phyloP scores from a whole-genome alignment of 1,284 basidiomycete species.

The Papiliotrema fonsecae region DNA sequence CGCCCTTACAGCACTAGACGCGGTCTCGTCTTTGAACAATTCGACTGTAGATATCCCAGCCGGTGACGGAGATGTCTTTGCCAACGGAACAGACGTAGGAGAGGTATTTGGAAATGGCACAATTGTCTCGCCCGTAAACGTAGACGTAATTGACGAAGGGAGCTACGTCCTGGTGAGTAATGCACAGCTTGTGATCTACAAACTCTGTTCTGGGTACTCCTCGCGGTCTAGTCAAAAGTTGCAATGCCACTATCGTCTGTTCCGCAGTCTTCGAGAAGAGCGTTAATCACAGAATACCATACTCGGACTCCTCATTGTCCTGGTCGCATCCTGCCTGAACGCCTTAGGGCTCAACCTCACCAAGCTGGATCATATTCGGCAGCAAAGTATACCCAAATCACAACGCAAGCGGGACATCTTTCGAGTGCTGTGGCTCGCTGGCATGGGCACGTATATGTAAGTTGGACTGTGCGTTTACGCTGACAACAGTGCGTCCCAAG shows the following conservation, averaged over 20 bases:
- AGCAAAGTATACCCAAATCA: slow-evolving; percentile 37
- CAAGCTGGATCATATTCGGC: slow-evolving; percentile 46
- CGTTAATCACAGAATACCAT: slow-evolving; percentile 37
- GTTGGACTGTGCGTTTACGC: slow-evolving; percentile 7
- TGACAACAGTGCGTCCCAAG: slow-evolving; percentile 39
- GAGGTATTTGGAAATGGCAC: not conserved
- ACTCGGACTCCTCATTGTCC: slow-evolving; percentile 47
- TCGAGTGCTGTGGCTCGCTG: slow-evolving; percentile 45
- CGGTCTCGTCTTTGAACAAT: not conserved
- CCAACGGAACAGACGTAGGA: not conserved
- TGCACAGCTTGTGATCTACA: not conserved
- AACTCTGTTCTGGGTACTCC: too few relatives aligned
- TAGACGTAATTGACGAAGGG: not conserved
- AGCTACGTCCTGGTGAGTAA: slow-evolving; percentile 7
- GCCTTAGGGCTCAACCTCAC: slow-evolving; percentile 48
- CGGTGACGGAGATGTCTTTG: not conserved
- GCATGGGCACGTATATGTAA: slow-evolving; percentile 49
- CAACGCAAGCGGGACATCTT: slow-evolving; percentile 41
- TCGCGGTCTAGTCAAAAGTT: too few relatives aligned
- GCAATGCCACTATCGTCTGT: too few relatives aligned
- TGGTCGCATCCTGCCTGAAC: slow-evolving; percentile 41
- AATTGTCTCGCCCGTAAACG: slow-evolving; percentile 1
- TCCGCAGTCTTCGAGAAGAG: too few relatives aligned
- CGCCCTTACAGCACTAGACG: not conserved
- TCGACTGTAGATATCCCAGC: not conserved